These are phyloP conservation scores for Globisporangium echinulatum DNA, from an alignment of 352 stramenopile species.

Conservation along the genomic window DNA sequence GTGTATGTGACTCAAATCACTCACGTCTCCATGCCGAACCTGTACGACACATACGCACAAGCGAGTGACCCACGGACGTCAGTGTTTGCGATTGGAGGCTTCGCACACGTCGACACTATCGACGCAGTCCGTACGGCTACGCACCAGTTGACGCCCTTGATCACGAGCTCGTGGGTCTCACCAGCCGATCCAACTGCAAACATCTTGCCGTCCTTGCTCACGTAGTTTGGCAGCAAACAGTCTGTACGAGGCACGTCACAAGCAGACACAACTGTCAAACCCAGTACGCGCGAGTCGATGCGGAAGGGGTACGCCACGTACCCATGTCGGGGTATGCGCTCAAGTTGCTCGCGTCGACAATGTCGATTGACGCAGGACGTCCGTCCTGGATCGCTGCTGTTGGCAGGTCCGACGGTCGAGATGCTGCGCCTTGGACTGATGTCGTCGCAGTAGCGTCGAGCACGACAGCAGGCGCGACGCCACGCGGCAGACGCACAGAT, in stretches of 20 bases:
- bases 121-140: neutral
- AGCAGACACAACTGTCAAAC: neutral
- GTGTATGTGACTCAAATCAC: neutral
- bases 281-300: too few relatives aligned
- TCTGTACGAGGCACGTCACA: neutral
- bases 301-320: neutral
- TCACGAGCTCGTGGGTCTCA: slow-evolving; percentile 8
- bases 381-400: slow-evolving; percentile 5
- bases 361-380: neutral
- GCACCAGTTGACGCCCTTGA: slow-evolving; percentile 16
- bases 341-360: slow-evolving; percentile 3
- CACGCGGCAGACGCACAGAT: neutral
- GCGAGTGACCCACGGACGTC: neutral
- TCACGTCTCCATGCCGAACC: slow-evolving; percentile 18
- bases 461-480: neutral
- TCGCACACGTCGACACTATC: too few relatives aligned
- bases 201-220: slow-evolving; percentile 20
- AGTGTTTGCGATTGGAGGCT: too few relatives aligned
- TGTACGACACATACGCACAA: neutral
- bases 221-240: slow-evolving; percentile 16
- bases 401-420: neutral
- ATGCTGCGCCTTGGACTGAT: neutral
- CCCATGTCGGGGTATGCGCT: slow-evolving; percentile 10
- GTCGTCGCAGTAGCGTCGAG: neutral
- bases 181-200: slow-evolving; percentile 13